A percentile compares a stretch with the other conserved stretches of the same genome.
phyloP scores from a whole-genome alignment of 1,284 basidiomycete species.

The Pyrrhoderma noxium region DNA sequence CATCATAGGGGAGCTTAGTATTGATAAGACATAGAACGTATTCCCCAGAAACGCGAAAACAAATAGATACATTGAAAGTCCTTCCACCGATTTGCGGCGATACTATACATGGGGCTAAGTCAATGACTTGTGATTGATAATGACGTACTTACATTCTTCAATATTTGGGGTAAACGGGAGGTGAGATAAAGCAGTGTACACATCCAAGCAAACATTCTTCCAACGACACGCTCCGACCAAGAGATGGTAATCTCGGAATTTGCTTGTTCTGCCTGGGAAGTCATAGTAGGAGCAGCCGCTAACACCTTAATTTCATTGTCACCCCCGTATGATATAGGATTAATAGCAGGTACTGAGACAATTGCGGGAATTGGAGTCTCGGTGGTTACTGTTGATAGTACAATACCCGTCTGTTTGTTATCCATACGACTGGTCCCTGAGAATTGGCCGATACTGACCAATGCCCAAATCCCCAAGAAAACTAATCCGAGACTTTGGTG shows the following conservation, averaged over 20 bases:
- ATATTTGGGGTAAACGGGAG: slow-evolving; percentile 88
- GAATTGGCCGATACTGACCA: slow-evolving; percentile 58
- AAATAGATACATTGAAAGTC: slow-evolving; percentile 89
- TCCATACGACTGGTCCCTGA: slow-evolving; percentile 25
- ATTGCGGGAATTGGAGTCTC: too few relatives aligned
- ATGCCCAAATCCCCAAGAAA: slow-evolving; percentile 61
- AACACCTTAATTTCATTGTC: not conserved
- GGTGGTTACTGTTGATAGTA: not conserved
- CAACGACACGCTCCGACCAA: slow-evolving; percentile 56
- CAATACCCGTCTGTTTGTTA: not conserved
- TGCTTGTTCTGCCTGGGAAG: slow-evolving; percentile 17
- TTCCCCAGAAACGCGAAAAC: slow-evolving; percentile 90
- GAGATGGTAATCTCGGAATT: slow-evolving; percentile 22
- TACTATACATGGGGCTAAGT: slow-evolving; percentile 44
- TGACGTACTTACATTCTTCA: slow-evolving; percentile 84
- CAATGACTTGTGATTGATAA: not conserved
- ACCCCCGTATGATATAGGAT: not conserved
- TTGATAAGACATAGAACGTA: slow-evolving; percentile 81
- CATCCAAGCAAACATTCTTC: slow-evolving; percentile 86
- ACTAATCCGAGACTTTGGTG: slow-evolving; percentile 62
- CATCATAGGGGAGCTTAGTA: slow-evolving; percentile 59
- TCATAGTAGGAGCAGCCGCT: not conserved
- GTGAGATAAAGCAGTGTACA: slow-evolving; percentile 90
- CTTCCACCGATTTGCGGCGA: slow-evolving; percentile 86
- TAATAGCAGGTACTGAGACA: too few relatives aligned